Evolutionary conservation across 768 basidiomycete species (phyloP), one percentile per base, ranked within the genome.

Genomic region (Cubamyces sp.): DNA sequence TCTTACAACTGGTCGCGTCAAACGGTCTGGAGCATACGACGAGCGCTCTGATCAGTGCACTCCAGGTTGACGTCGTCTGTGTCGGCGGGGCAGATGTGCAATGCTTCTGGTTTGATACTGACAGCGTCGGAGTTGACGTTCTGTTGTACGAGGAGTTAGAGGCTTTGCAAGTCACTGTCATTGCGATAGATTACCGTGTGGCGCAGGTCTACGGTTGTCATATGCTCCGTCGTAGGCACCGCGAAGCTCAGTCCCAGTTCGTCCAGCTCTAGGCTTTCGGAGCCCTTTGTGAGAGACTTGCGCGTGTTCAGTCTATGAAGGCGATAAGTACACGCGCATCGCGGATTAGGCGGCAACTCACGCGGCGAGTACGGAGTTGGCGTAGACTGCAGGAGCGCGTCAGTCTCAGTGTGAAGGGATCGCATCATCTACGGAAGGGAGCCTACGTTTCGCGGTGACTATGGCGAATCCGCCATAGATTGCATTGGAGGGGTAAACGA

Each of bases 351-450:
- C 8, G 28, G 9, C 11, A 7, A 34, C 52, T 54, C 39, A 54
- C 52, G 39, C 52, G 6, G 52, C 52, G 23, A 54, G 52, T 2
- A 54, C 52, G 40, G 52, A 40, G n/a, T 54, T 54, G 14, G 52
- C 52, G 15, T 54, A 54, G 15, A 41, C 52, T 54, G 40, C 21
- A 12, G n/a, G n/a, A n/a, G n/a, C n/a, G n/a, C n/a, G n/a, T n/a
- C n/a, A n/a, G n/a, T n/a, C n/a, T n/a, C n/a, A n/a, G n/a, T n/a
- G n/a, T n/a, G n/a, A n/a, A n/a, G n/a, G n/a, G n/a, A n/a, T n/a
- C n/a, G n/a, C n/a, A n/a, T n/a, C n/a, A n/a, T n/a, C n/a, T n/a
- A n/a, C n/a, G n/a, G n/a, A n/a, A n/a, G n/a, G n/a, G n/a, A n/a
- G n/a, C 40, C 12, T 26, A 54, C 52, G 39, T 18, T 54, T 54